These are phyloP conservation scores for Penicillium sp. DNA, from an alignment of 2,329 filamentous ascomycete species.

Conservation along the genomic window DNA sequence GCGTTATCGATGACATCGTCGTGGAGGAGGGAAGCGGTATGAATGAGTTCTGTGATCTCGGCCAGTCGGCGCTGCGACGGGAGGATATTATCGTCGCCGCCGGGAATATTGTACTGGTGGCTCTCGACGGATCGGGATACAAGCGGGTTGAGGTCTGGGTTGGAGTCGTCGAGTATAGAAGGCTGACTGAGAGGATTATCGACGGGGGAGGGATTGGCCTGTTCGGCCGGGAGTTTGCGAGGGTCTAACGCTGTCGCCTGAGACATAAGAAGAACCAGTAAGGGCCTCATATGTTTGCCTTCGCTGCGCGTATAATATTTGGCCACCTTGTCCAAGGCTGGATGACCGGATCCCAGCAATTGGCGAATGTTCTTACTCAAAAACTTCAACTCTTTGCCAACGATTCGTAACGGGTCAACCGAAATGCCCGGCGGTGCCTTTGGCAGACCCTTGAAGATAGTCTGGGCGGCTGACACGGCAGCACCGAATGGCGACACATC, in stretches of 20 bases:
- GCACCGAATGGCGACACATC: slow-evolving; percentile 48
- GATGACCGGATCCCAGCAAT: slow-evolving; percentile 91
- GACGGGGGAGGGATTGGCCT: slow-evolving; percentile 47
- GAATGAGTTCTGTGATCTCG: slow-evolving; percentile 96
- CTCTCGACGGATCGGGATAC: slow-evolving; percentile 48
- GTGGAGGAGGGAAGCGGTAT: slow-evolving; percentile 93
- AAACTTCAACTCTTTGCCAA: slow-evolving; percentile 96
- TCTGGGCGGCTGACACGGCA: slow-evolving; percentile 58
- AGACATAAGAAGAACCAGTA: slow-evolving; percentile 96
- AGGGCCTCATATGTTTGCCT: slow-evolving; percentile 93
- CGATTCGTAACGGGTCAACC: slow-evolving; percentile 84
- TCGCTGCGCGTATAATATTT: slow-evolving; percentile 98
- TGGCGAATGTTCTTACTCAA: slow-evolving; percentile 91
- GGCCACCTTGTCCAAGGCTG: slow-evolving; percentile 88
- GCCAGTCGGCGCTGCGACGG: slow-evolving; percentile 91
- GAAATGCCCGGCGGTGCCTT: slow-evolving; percentile 61
- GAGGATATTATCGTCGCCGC: slow-evolving; percentile 67
- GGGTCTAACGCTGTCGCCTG: slow-evolving; percentile 83
- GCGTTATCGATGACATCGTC: slow-evolving; percentile 98
- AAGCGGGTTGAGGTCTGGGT: slow-evolving; percentile 68
- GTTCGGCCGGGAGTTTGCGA: slow-evolving; percentile 56
- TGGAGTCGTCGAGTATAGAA: slow-evolving; percentile 74
- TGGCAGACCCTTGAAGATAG: slow-evolving; percentile 49
- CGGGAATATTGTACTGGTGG: slow-evolving; percentile 41
- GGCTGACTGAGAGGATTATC: slow-evolving; percentile 65